These are phyloP conservation scores for Mercurialis annua DNA, from an alignment of 345 rosid species.

Conservation along the genomic window DNA sequence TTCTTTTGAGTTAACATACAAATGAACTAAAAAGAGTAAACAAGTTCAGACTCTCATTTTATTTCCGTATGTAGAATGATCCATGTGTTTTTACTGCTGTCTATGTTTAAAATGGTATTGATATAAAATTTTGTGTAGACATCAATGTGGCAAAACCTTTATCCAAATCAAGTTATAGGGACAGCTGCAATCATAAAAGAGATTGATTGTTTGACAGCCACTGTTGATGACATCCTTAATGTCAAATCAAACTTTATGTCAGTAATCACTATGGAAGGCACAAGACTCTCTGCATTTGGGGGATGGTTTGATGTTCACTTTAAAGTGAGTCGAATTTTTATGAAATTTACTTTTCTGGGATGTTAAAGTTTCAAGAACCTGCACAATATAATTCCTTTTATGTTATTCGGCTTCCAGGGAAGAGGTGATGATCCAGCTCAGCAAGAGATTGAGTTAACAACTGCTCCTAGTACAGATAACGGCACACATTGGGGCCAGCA, in stretches of 20 bases:
- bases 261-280: slow-evolving; percentile 37
- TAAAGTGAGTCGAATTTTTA: slow-evolving; percentile 51
- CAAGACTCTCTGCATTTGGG: slow-evolving; percentile 72
- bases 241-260: slow-evolving; percentile 61
- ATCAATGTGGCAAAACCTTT: slow-evolving; percentile 89
- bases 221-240: slow-evolving; percentile 63
- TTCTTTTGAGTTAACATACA: background rate
- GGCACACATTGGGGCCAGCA: slow-evolving; percentile 99
- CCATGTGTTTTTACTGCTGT: background rate
- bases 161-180: slow-evolving; percentile 87
- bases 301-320: slow-evolving; percentile 99
- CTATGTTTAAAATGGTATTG: slow-evolving; percentile 5
- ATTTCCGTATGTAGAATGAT: background rate
- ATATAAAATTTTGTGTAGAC: slow-evolving; percentile 45
- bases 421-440: slow-evolving; percentile 65
- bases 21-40: slow-evolving; percentile 3
- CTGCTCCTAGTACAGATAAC: slow-evolving; percentile 74
- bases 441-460: slow-evolving; percentile 76
- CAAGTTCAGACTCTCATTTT: background rate
- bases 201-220: slow-evolving; percentile 81
- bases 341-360: background rate
- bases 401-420: slow-evolving; percentile 48
- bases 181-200: slow-evolving; percentile 64
- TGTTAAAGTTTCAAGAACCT: background rate
- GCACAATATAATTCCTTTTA: background rate